Conservation (phyloP, 441 rosid genomes). For the Macaranga tanarius region DNA sequence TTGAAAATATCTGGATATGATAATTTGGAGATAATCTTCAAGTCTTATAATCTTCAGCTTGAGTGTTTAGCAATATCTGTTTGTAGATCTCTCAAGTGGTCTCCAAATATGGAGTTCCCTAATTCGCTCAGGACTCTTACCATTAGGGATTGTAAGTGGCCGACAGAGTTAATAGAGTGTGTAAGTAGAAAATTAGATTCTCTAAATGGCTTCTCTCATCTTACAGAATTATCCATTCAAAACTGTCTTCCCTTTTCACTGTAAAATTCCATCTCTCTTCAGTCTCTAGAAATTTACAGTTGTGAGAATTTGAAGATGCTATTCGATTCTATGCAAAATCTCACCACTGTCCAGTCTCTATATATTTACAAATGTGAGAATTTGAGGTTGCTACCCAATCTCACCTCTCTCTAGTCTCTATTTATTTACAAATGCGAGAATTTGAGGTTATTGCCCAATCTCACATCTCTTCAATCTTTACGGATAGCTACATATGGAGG, state of each 20-base stretch:
- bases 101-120: neutral
- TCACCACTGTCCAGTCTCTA: constrained; percentile 31
- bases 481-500: too few species aligned
- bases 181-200: neutral
- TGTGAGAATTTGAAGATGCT: constrained; percentile 30
- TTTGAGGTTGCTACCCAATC: too few species aligned
- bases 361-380: constrained; percentile 5
- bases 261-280: neutral
- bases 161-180: neutral
- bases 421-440: too few species aligned
- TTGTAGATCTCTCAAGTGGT: neutral
- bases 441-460: too few species aligned
- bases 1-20: neutral
- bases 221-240: constrained; percentile 4
- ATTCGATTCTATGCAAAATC: constrained; percentile 25
- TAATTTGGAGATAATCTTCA: neutral
- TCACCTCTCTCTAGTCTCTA: too few species aligned
- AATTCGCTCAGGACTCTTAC: neutral
- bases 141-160: neutral
- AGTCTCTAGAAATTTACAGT: neutral
- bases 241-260: neutral
- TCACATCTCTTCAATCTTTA: too few species aligned
- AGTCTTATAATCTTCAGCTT: neutral
- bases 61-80: neutral
- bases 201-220: neutral